These are phyloP conservation scores for Fusarium brachygibbosum DNA, from an alignment of 2,329 filamentous ascomycete species.

Conservation along the genomic window DNA sequence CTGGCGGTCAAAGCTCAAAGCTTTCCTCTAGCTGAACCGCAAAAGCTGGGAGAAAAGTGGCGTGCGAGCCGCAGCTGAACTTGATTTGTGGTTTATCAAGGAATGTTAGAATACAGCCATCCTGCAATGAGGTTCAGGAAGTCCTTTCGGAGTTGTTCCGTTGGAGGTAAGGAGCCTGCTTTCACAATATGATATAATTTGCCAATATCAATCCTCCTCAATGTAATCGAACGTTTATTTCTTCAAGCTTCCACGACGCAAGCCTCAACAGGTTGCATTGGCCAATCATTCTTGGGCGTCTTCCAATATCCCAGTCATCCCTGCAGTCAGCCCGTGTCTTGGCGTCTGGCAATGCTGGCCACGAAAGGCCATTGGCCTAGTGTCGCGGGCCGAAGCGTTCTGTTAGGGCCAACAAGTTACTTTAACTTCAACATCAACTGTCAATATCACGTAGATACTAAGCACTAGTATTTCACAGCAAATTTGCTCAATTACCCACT, in stretches of 20 bases:
- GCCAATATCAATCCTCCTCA: too few relatives aligned
- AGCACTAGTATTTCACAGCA: not conserved
- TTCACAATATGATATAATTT: not conserved
- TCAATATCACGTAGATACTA: not conserved
- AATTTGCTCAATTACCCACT: not conserved
- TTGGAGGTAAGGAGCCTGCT: accelerated
- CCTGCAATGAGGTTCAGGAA: not conserved
- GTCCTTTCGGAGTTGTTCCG: not conserved
- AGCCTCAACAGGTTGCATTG: accelerated
- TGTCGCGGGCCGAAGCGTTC: conserved; percentile 17
- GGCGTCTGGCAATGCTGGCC: not conserved
- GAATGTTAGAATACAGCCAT: not conserved
- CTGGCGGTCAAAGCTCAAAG: not conserved
- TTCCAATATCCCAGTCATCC: not conserved
- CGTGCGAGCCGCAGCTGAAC: not conserved
- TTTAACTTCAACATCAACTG: not conserved
- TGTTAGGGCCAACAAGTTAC: not conserved
- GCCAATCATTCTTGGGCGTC: not conserved
- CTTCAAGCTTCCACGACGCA: not conserved
- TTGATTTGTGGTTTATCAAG: not conserved
- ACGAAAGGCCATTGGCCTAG: not conserved
- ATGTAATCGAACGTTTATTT: not conserved
- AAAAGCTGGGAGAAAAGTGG: not conserved
- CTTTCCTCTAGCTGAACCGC: not conserved
- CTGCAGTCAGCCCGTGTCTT: not conserved